Conservation (phyloP, 495 filamentous ascomycete genomes). For the Neurospora sp. region DNA sequence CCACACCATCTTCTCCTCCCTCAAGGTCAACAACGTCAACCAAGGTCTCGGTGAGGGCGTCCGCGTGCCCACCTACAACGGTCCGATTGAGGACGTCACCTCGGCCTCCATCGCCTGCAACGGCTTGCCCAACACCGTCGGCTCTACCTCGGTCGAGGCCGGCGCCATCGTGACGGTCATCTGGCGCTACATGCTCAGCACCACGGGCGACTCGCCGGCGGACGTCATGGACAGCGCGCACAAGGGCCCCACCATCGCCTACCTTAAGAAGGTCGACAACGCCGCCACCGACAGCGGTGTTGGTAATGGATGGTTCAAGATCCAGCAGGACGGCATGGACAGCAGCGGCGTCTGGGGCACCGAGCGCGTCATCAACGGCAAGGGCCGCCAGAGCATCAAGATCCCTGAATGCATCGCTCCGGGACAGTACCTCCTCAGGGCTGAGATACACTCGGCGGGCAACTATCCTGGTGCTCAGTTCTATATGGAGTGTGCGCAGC, state of each 20-base stretch:
- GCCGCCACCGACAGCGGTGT: constrained; percentile 31
- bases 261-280: constrained; percentile 40
- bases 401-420: constrained; percentile 37
- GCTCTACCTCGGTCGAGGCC: constrained; percentile 21
- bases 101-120: constrained; percentile 44
- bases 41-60: constrained; percentile 19
- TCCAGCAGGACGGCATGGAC: constrained; percentile 34
- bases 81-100: constrained; percentile 44
- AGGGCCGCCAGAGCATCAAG: constrained; percentile 30
- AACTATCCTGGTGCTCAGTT: constrained; percentile 38
- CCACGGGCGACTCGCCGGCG: constrained; percentile 23
- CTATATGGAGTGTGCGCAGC: constrained; percentile 43
- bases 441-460: constrained; percentile 40
- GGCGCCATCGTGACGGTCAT: constrained; percentile 24
- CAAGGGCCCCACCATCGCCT: constrained; percentile 36
- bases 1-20: constrained; percentile 23
- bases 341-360: constrained; percentile 34
- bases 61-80: constrained; percentile 21
- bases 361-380: constrained; percentile 36
- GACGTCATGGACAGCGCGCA: constrained; percentile 40
- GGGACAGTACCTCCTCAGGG: constrained; percentile 42
- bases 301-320: constrained; percentile 42
- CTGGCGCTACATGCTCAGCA: constrained; percentile 38
- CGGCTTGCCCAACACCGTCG: constrained; percentile 43
- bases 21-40: constrained; percentile 21